Conservation (phyloP, 768 basidiomycete species). For the Tylopilus balloui region DNA sequence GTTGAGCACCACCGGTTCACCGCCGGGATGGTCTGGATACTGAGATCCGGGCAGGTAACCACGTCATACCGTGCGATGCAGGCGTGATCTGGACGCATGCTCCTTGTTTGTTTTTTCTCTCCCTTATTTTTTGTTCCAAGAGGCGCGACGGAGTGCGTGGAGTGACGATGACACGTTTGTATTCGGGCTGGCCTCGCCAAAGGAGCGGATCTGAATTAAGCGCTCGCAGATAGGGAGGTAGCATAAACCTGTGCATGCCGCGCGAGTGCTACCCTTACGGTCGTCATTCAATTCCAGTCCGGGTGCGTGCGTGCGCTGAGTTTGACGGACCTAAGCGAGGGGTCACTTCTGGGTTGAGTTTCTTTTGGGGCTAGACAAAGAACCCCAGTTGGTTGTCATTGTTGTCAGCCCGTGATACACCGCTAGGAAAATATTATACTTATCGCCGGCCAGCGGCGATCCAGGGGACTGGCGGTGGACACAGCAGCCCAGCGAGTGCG, state of each 20-base stretch:
- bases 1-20: neutral
- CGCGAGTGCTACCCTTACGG: neutral
- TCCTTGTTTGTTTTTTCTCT: neutral
- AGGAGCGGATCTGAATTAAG: neutral
- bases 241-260: neutral
- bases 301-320: neutral
- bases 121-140: neutral
- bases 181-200: neutral
- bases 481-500: too few species aligned
- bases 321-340: neutral
- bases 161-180: neutral
- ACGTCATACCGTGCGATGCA: too few species aligned
- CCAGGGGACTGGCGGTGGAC: neutral
- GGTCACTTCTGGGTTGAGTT: neutral
- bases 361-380: neutral
- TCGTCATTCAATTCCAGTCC: neutral
- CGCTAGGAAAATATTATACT: neutral
- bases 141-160: neutral
- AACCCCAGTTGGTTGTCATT: neutral
- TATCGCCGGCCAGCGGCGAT: neutral
- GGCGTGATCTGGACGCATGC: neutral
- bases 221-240: neutral
- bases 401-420: neutral
- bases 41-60: too few species aligned
- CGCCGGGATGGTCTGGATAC: neutral